phyloP scores from a whole-genome alignment of 1,284 basidiomycete genomes.

The Rhizoctonia solani region DNA sequence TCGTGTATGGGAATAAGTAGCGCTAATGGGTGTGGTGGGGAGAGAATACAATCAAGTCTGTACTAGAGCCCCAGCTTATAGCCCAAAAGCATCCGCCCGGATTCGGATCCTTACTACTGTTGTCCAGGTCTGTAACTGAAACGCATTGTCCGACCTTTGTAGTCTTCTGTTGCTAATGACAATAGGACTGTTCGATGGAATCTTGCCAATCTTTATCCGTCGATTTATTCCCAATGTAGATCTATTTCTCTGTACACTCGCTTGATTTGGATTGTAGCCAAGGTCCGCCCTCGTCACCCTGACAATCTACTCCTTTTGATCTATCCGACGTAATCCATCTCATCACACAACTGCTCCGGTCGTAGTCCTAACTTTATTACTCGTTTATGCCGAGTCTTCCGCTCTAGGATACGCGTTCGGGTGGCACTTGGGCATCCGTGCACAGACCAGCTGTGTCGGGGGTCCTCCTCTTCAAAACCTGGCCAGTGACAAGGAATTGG shows the following conservation, averaged over 20 bases:
- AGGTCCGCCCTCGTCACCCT: too few species aligned
- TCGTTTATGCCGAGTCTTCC: too few species aligned
- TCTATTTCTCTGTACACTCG: not conserved
- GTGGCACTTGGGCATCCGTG: not conserved
- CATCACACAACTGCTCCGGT: too few species aligned
- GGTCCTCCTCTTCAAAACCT: not conserved
- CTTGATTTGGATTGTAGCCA: not conserved
- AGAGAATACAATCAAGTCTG: not conserved
- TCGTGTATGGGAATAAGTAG: not conserved
- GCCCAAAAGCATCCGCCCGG: conserved; percentile 33
- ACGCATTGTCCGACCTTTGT: conserved; percentile 32
- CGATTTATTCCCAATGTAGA: not conserved
- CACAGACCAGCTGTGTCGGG: conserved; percentile 15
- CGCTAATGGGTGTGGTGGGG: conserved; percentile 4
- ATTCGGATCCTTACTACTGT: conserved; percentile 35
- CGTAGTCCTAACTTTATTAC: too few species aligned
- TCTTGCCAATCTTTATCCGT: too few species aligned
- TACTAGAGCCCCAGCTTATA: conserved; percentile 29
- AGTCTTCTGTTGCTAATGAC: conserved; percentile 31
- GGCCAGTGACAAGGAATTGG: not conserved
- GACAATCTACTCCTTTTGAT: too few species aligned
- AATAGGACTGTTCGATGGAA: conserved; percentile 26
- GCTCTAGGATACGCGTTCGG: too few species aligned
- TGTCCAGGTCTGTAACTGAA: conserved; percentile 33
- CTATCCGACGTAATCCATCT: not conserved